Evolutionary conservation across 2,329 filamentous ascomycete species (phyloP).

Genomic region (Aspergillus fischeri): DNA sequence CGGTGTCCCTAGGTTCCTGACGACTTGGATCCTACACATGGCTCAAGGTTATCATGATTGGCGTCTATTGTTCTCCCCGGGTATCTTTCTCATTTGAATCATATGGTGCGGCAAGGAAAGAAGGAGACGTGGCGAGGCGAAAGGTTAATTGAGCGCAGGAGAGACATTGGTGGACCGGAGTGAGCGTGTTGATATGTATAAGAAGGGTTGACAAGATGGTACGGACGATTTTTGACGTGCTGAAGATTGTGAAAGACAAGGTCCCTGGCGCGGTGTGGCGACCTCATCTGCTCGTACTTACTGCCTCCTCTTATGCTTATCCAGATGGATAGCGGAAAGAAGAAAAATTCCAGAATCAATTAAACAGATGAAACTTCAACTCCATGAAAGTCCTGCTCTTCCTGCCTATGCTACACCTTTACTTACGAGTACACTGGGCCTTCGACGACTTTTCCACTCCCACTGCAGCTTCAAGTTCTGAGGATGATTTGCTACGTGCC

Average conservation of each 20-base stretch:
- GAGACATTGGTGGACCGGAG: conserved; percentile 27
- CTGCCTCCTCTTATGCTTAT: conserved; percentile 13
- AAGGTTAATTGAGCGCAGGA: conserved; percentile 26
- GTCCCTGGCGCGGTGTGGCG: conserved; percentile 20
- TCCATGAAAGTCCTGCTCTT: conserved; percentile 7
- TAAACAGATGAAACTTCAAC: neutral
- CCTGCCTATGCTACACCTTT: neutral
- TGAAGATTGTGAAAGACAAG: conserved; percentile 19
- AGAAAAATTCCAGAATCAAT: conserved; percentile 6
- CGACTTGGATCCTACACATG: conserved; percentile 31
- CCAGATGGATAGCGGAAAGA: conserved; percentile 20
- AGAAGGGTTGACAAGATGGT: conserved; percentile 23
- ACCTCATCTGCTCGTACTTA: conserved; percentile 19
- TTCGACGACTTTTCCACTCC: neutral
- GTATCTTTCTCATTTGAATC: conserved; percentile 32
- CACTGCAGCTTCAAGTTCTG: neutral
- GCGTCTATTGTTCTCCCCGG: conserved; percentile 39
- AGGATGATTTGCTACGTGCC: neutral
- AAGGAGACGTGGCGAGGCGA: conserved; percentile 30
- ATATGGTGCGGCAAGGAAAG: conserved; percentile 31
- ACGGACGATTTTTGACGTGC: conserved; percentile 22
- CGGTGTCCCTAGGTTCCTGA: conserved; percentile 33
- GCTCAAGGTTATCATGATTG: conserved; percentile 38
- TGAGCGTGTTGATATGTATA: conserved; percentile 23
- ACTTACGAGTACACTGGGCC: no score